Base-by-base conservation (phyloP, 768 basidiomycete species). In the Glaciozyma martinii region DNA sequence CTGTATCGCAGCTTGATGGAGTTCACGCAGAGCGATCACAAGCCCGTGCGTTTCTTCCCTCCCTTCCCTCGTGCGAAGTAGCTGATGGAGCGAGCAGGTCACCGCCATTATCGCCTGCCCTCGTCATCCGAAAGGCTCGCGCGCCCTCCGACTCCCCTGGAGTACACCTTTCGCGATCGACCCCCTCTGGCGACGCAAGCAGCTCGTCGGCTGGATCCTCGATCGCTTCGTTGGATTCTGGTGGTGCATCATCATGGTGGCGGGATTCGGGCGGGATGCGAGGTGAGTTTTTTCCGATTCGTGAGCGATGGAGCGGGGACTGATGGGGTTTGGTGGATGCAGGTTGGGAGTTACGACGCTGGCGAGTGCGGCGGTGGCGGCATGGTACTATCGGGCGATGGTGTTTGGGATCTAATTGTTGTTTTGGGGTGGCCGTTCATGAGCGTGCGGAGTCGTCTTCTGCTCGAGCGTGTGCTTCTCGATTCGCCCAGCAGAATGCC, bases 11-110 rank as follows among this genome's bases (percentile, higher is more conserved):
- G 85, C 44, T 81, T 91, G 67, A 88, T 87, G 19, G 85, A 86
- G 0, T 89, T 92, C 76, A 88, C 86, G 19, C 84, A 87, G 5
- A 93, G 90, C 16, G 94, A 98, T 76, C 94, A 98, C 77, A 95
- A 95, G 85, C 93, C 93, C 1, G 82, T 98, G 57, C 84, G 90
- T 21, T 81, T 84, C 37, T 91, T 44, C 80, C 92, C 18, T 78
- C 84, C 32, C 79, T 91, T n/a, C 59, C 74, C 7, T 32, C 62
- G 65, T 58, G 49, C 74, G 55, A 43, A 71, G 49, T 61, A 76
- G 40, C 83, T 85, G 15, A 65, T 78, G 47, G 77, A 85, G 59
- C 76, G 75, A 60, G 80, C 49, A 68, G 66, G 66, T 62, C 15
- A 55, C 59, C 1, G 64, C 56, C 1, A n/a, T 58, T 19, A 37